phyloP scores from a whole-genome alignment of 306 rosid genomes.

The Albizia julibrissin region DNA sequence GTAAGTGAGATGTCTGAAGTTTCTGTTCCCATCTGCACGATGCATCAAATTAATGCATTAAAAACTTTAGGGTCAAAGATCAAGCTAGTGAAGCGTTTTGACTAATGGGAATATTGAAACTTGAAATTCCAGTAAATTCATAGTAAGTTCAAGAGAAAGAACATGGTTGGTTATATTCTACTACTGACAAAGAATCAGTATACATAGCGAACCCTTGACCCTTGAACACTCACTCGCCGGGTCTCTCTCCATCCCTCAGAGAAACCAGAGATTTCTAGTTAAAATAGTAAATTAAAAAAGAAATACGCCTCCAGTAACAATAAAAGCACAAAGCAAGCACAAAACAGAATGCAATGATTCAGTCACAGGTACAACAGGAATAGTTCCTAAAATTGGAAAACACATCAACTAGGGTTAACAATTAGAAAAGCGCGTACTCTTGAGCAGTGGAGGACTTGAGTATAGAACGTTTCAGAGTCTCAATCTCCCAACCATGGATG shows the following conservation, averaged over 20 bases:
- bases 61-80: not conserved
- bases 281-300: not conserved
- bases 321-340: not conserved
- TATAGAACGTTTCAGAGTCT: conserved; percentile 67
- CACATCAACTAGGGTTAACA: conserved; percentile 23
- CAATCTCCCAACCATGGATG: conserved; percentile 88
- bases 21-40: conserved; percentile 81
- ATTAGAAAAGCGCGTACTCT: conserved; percentile 41
- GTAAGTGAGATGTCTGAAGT: conserved; percentile 83
- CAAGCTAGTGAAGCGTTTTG: not conserved
- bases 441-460: conserved; percentile 67
- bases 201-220: not conserved
- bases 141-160: not conserved
- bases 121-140: not conserved
- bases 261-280: not conserved
- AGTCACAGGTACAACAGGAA: not conserved
- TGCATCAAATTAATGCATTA: conserved; percentile 16
- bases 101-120: not conserved
- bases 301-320: not conserved
- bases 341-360: not conserved
- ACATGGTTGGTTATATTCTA: not conserved
- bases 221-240: not conserved
- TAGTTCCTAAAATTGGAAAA: not conserved
- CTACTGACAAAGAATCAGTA: not conserved
- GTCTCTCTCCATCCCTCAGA: not conserved